These are phyloP conservation scores for Globisporangium spiculum DNA, from an alignment of 352 stramenopile genomes.

Conservation along the genomic window DNA sequence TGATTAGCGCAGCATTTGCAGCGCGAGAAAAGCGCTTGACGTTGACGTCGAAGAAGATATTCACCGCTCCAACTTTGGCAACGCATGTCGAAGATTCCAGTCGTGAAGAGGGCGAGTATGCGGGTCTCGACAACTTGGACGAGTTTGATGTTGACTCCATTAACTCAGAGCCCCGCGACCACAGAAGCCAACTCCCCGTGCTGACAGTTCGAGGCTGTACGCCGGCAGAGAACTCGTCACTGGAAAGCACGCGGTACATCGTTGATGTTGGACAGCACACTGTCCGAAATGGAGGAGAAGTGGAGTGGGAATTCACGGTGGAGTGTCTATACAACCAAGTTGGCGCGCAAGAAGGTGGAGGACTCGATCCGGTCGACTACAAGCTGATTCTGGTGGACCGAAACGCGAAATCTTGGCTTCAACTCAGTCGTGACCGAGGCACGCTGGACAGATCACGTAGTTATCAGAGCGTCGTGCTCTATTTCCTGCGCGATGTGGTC, in stretches of 20 bases:
- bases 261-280: constrained; percentile 88
- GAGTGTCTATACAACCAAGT: constrained; percentile 63
- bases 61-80: constrained; percentile 29
- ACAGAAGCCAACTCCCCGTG: constrained; percentile 52
- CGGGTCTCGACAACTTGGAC: constrained; percentile 69
- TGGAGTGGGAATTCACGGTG: constrained; percentile 89
- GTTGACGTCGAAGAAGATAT: constrained; percentile 41
- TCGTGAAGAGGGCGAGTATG: constrained; percentile 39
- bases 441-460: constrained; percentile 66
- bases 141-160: constrained; percentile 76
- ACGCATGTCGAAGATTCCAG: constrained; percentile 38
- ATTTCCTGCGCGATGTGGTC: constrained; percentile 76
- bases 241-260: constrained; percentile 81
- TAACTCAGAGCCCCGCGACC: constrained; percentile 32
- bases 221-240: constrained; percentile 72
- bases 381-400: constrained; percentile 71
- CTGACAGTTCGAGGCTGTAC: constrained; percentile 78
- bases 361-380: constrained; percentile 70
- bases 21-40: constrained; percentile 55
- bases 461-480: constrained; percentile 84
- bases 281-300: constrained; percentile 80
- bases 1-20: constrained; percentile 64
- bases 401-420: constrained; percentile 73
- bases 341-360: constrained; percentile 22
- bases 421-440: constrained; percentile 76